Percentiles rank a stretch among this genome's conserved stretches.
Evolutionary conservation across 768 basidiomycete species (phyloP).

Genomic region (Hericium coralloides): DNA sequence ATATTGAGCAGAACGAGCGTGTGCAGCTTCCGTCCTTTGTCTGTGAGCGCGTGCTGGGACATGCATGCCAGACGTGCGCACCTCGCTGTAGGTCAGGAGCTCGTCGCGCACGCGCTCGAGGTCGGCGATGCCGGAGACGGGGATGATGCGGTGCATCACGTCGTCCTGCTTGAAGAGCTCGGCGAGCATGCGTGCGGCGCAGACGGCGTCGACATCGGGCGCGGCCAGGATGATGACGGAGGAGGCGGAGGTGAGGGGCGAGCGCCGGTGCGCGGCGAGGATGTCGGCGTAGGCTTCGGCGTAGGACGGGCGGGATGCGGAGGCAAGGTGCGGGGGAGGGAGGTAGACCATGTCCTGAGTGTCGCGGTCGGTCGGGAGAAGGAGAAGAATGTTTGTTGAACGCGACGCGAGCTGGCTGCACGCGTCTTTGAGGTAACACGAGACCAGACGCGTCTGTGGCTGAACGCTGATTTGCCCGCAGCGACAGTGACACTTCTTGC

Average conservation of each 20-base stretch:
- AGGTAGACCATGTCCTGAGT: conserved; percentile 48
- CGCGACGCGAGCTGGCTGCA: neutral
- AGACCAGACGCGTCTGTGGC: neutral
- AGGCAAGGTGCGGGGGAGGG: conserved; percentile 60
- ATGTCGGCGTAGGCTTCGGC: conserved; percentile 66
- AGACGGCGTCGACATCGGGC: conserved; percentile 87
- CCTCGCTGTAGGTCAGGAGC: conserved; percentile 59
- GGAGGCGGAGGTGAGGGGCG: conserved; percentile 69
- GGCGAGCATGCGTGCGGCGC: conserved; percentile 84
- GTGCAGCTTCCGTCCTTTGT: conserved; percentile 47
- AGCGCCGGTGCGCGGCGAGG: conserved; percentile 60
- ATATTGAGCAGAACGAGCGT: conserved; percentile 90
- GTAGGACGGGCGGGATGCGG: conserved; percentile 53
- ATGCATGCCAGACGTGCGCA: conserved; percentile 22
- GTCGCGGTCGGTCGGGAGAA: neutral
- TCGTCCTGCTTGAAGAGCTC: conserved; percentile 91
- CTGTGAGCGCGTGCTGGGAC: neutral
- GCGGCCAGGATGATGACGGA: conserved; percentile 82
- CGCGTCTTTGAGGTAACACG: neutral
- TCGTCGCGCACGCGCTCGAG: conserved; percentile 59
- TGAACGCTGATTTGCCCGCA: neutral
- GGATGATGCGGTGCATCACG: conserved; percentile 82
- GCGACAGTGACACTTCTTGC: too few relatives aligned
- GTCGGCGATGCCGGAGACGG: conserved; percentile 79
- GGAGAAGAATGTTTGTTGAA: neutral